A percentile compares a stretch with the other conserved stretches of the same genome.
phyloP scores from a whole-genome alignment of 768 basidiomycete species.

The Lactarius deliciosus region DNA sequence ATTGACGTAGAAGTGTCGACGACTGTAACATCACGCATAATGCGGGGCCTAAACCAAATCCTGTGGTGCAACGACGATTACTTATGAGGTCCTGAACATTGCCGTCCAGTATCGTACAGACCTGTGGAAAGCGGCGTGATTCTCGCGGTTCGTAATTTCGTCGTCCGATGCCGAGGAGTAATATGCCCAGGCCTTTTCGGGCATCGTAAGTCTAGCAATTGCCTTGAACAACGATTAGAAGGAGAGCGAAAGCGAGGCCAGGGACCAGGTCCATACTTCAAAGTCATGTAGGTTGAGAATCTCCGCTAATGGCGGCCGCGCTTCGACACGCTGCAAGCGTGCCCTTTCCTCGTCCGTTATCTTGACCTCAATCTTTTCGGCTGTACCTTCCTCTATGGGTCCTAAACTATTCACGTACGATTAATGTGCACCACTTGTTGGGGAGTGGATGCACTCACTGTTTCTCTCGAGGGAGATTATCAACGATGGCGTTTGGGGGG shows the following conservation, averaged over 20 bases:
- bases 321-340: constrained; percentile 57
- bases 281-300: constrained; percentile 94
- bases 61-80: constrained; percentile 16
- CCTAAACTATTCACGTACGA: constrained; percentile 49
- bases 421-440: not conserved
- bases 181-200: constrained; percentile 92
- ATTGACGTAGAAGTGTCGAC: constrained; percentile 88
- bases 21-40: constrained; percentile 73
- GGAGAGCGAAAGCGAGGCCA: not conserved
- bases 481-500: constrained; percentile 76
- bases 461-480: constrained; percentile 86
- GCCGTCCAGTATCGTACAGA: constrained; percentile 32
- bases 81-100: too few species aligned
- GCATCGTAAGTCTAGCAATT: constrained; percentile 78
- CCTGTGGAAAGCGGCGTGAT: constrained; percentile 91
- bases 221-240: constrained; percentile 46
- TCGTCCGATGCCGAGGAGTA: constrained; percentile 97
- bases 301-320: constrained; percentile 71
- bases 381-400: constrained; percentile 64
- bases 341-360: constrained; percentile 71
- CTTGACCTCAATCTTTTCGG: constrained; percentile 59
- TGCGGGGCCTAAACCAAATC: constrained; percentile 39
- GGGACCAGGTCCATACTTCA: constrained; percentile 53
- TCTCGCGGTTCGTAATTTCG: constrained; percentile 87
- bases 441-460: constrained; percentile 41